These are phyloP conservation scores for Pascua sp. DNA, from an alignment of 1,284 basidiomycete species.

Conservation along the genomic window DNA sequence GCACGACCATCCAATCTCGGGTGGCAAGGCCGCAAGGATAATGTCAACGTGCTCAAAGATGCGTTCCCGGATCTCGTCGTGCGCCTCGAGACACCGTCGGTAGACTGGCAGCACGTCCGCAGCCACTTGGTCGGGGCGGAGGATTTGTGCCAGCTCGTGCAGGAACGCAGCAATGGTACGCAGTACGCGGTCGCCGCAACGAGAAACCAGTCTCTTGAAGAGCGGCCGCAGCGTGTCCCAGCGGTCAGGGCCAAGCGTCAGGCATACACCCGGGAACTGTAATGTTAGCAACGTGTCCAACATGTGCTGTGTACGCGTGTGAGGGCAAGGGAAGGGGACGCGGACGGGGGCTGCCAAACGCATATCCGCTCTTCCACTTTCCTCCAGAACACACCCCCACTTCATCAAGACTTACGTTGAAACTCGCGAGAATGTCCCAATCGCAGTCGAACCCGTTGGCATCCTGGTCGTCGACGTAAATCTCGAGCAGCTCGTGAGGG, in stretches of 20 bases:
- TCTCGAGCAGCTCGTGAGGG: constrained; percentile 71
- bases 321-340: no score
- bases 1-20: constrained; percentile 56
- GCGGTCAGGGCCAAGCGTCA: constrained; percentile 71
- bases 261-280: constrained; percentile 76
- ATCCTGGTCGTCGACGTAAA: constrained; percentile 59
- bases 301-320: no score
- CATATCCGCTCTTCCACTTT: no score
- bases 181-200: constrained; percentile 56
- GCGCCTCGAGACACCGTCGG: constrained; percentile 60
- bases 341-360: no score
- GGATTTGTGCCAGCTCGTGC: constrained; percentile 82
- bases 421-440: constrained; percentile 81
- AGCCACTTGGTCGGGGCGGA: constrained; percentile 66
- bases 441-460: constrained; percentile 55
- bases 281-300: background rate
- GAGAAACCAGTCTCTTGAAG: constrained; percentile 60
- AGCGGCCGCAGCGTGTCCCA: constrained; percentile 74
- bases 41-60: constrained; percentile 59
- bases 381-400: no score
- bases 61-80: constrained; percentile 64
- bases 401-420: constrained; percentile 59
- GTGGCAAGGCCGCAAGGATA: constrained; percentile 60
- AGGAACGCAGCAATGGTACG: constrained; percentile 66
- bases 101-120: constrained; percentile 73